Evolutionary conservation across 768 basidiomycete genomes (phyloP), one percentile per base, ranked within the genome.

Genomic region (Termitomyces eurrhizus): DNA sequence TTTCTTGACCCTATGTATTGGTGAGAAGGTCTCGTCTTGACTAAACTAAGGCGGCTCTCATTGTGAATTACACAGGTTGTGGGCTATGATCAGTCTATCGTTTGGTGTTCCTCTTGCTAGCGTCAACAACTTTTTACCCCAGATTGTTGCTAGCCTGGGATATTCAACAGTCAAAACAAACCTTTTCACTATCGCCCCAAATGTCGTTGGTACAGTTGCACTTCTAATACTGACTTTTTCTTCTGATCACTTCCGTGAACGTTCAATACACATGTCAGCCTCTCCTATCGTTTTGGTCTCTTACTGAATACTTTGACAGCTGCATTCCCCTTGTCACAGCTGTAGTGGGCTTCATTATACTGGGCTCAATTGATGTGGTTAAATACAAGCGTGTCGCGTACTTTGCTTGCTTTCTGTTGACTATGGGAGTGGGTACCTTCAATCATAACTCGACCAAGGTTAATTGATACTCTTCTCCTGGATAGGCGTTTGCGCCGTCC

Each of bases 341-440:
- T 18, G 55, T 81, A 4, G 56, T 73, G 18, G 79, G 80, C 4
- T 81, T 81, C 64, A 70, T 79, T 44, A 67, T 79, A 42, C 74
- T 84, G n/a, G 80, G 78, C 7, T 74, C 73, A 16, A 79, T 82
- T 41, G 72, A 83, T 54, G 71, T 74, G 2, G 50, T 77, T 39
- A 65, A 66, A n/a, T 69, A 79, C 60, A 74, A 74, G 45, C 68
- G 72, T 45, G 73, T 78, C 16, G 81, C 80, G 24, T 84, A 83
- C 68, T 83, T 84, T 65, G 82, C 83, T 13, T 80, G 79, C 60
- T 84, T 84, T 72, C 64, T 84, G 54, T 68, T 84, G 49, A 80
- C 79, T 14, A 77, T 78, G 67, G 82, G 80, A 58, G 78, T 77
- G 67, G 57, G 77, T 44, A n/a, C 32, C 41, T 42, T 29, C 6